Conservation (phyloP, 371 early-diverging fungal species). For the Funneliformis caledonium region DNA sequence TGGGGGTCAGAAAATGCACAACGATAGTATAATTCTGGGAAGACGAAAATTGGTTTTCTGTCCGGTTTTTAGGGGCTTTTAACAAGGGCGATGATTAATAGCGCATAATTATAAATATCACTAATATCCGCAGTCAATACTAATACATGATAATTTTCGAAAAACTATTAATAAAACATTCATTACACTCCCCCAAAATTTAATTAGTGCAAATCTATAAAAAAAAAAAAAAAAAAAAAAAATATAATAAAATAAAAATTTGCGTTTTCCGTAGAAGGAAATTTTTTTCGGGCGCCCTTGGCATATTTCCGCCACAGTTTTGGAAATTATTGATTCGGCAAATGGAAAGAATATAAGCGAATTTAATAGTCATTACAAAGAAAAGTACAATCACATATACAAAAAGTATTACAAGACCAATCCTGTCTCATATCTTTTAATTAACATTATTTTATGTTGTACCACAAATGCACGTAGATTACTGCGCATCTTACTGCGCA, state of each 20-base stretch:
- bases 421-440: not conserved
- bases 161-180: too few relatives aligned
- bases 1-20: slow-evolving; percentile 28
- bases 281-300: not conserved
- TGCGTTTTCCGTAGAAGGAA: not conserved
- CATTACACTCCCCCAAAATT: not conserved
- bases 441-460: not conserved
- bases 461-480: not conserved
- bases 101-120: not conserved
- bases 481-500: not conserved
- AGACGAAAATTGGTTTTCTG: slow-evolving; percentile 5
- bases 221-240: too few relatives aligned
- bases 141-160: too few relatives aligned
- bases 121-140: too few relatives aligned
- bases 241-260: not conserved
- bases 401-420: not conserved
- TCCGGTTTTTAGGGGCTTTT: not conserved
- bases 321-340: not conserved
- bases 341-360: not conserved
- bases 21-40: slow-evolving; percentile 6
- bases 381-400: not conserved
- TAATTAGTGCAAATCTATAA: too few relatives aligned
- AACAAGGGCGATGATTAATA: not conserved
- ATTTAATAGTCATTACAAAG: not conserved
- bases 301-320: not conserved